phyloP scores from a whole-genome alignment of 2,329 filamentous ascomycete genomes.

The Didymella pomorum region DNA sequence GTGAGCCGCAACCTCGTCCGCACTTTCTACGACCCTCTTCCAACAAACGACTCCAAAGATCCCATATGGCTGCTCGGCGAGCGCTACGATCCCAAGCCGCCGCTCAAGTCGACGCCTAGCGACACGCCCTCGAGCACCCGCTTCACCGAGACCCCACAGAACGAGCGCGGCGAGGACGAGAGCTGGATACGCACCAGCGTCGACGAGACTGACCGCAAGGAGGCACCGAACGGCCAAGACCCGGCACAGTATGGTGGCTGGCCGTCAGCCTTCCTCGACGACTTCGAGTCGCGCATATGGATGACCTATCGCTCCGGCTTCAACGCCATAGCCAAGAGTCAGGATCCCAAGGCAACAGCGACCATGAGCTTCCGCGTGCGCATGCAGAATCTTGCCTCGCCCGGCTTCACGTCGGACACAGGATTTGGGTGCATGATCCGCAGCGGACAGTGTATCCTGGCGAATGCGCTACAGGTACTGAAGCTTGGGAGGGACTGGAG shows the following conservation, averaged over 20 bases:
- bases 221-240: constrained; percentile 46
- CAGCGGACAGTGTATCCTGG: constrained; percentile 90
- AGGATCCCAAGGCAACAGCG: constrained; percentile 73
- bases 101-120: constrained; percentile 32
- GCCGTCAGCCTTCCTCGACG: constrained; percentile 85
- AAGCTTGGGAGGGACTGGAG: constrained; percentile 88
- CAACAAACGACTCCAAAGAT: constrained; percentile 75
- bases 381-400: constrained; percentile 81
- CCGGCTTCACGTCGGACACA: constrained; percentile 88
- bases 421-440: constrained; percentile 99
- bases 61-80: constrained; percentile 85
- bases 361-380: constrained; percentile 84
- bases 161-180: constrained; percentile 46
- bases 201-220: constrained; percentile 74
- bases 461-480: constrained; percentile 79
- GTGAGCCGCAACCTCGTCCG: constrained; percentile 81
- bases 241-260: constrained; percentile 66
- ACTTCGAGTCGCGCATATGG: constrained; percentile 94
- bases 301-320: constrained; percentile 96
- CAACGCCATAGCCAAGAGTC: constrained; percentile 78
- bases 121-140: constrained; percentile 21
- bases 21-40: constrained; percentile 91
- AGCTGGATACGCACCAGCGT: constrained; percentile 72
- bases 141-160: constrained; percentile 33
- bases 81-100: constrained; percentile 58